phyloP scores from a whole-genome alignment of 176 grass and related monocot genomes.

The Cocos nucifera region DNA sequence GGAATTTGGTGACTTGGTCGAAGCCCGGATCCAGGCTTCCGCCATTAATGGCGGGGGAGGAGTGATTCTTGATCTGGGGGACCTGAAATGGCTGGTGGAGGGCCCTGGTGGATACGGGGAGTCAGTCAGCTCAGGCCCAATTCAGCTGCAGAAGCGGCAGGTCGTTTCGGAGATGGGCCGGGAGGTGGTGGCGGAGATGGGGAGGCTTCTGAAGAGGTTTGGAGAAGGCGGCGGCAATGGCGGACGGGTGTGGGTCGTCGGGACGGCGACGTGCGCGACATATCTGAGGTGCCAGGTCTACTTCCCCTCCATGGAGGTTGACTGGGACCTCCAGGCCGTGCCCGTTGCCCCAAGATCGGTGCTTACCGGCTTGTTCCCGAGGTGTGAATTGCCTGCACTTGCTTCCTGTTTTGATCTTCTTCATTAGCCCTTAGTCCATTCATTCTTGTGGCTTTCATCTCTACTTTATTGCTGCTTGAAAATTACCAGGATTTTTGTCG shows the following conservation, averaged over 20 bases:
- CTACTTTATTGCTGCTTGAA: too few relatives aligned
- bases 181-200: slow-evolving; percentile 53
- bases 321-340: slow-evolving; percentile 82
- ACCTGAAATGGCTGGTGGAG: slow-evolving; percentile 80
- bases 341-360: slow-evolving; percentile 47
- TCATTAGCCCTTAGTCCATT: too few relatives aligned
- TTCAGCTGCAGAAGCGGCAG: slow-evolving; percentile 15
- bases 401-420: too few relatives aligned
- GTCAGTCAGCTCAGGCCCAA: neutral
- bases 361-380: slow-evolving; percentile 6
- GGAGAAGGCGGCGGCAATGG: slow-evolving; percentile 20
- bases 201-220: slow-evolving; percentile 21
- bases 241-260: slow-evolving; percentile 57
- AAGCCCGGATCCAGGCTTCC: neutral
- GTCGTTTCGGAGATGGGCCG: slow-evolving; percentile 40
- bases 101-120: slow-evolving; percentile 6
- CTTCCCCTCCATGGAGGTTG: slow-evolving; percentile 58
- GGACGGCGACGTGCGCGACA: slow-evolving; percentile 73
- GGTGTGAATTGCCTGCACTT: neutral
- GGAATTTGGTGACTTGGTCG: slow-evolving; percentile 36
- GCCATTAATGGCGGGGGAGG: neutral
- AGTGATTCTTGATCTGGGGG: slow-evolving; percentile 61
- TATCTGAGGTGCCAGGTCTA: slow-evolving; percentile 82
- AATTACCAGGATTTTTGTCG: too few relatives aligned
- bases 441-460: too few relatives aligned